A percentile compares a stretch with the other conserved stretches of the same genome.
Evolutionary conservation across 129 eudicot species (phyloP).

Genomic region (Escallonia herrerae): DNA sequence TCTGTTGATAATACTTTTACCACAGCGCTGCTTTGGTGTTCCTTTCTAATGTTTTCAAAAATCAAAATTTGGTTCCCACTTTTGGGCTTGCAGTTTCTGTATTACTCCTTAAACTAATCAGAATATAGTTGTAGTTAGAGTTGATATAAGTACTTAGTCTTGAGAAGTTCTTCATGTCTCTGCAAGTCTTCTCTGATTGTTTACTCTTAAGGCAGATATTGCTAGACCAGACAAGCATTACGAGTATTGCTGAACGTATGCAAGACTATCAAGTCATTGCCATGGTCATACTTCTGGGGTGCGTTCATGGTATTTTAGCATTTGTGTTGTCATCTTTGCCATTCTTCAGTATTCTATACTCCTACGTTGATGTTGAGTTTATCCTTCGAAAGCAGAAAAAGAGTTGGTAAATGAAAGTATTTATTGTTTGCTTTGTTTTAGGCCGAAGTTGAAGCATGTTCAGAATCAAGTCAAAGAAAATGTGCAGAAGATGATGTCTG

Average conservation of each 20-base stretch:
- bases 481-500: constrained; percentile 86
- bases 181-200: neutral
- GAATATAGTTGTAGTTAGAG: neutral
- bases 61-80: too few species aligned
- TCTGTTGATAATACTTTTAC: too few species aligned
- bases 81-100: too few species aligned
- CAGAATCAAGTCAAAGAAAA: constrained; percentile 65
- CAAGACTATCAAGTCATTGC: constrained; percentile 88
- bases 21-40: too few species aligned
- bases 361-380: constrained; percentile 2
- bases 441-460: constrained; percentile 71
- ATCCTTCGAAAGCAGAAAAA: constrained; percentile 1
- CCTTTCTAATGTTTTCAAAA: too few species aligned
- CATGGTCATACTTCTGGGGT: constrained; percentile 85
- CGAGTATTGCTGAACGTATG: constrained; percentile 58
- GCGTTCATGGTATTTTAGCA: neutral
- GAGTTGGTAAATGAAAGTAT: neutral
- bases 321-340: neutral
- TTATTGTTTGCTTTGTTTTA: constrained; percentile 23
- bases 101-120: neutral
- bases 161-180: neutral
- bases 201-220: constrained; percentile 37
- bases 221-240: constrained; percentile 51
- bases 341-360: neutral
- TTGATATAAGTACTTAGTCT: neutral